phyloP scores from a whole-genome alignment of 257 asterid species.

The Solanum verrucosum region DNA sequence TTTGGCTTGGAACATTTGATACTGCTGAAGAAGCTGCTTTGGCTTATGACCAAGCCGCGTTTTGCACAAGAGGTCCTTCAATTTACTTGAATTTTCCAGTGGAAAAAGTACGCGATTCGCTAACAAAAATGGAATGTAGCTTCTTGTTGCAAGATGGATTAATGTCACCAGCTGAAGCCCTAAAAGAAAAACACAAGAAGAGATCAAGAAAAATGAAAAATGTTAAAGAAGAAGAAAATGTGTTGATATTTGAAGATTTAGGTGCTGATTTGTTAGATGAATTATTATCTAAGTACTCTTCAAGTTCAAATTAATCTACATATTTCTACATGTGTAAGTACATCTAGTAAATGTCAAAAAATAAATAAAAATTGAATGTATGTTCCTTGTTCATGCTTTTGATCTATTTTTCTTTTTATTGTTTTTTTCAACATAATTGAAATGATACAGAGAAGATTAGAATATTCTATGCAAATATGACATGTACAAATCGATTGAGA shows the following conservation, averaged over 20 bases:
- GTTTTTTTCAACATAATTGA: background rate
- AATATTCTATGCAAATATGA: background rate
- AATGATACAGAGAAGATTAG: background rate
- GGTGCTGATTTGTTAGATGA: slow-evolving; percentile 7
- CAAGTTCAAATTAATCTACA: background rate
- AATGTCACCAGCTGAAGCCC: background rate
- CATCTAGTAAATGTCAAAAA: background rate
- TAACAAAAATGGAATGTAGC: background rate
- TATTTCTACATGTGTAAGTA: background rate
- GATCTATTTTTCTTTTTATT: background rate
- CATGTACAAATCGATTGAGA: background rate
- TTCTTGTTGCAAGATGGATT: background rate
- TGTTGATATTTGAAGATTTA: slow-evolving; percentile 1
- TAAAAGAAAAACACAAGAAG: slow-evolving; percentile 7
- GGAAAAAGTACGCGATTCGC: slow-evolving; percentile 1
- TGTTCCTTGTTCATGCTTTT: background rate
- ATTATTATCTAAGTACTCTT: slow-evolving; percentile 1
- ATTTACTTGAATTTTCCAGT: background rate
- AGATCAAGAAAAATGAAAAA: background rate
- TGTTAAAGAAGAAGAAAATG: slow-evolving; percentile 1
- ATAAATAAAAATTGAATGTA: background rate
- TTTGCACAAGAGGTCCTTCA: background rate
- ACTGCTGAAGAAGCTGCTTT: slow-evolving; percentile 6
- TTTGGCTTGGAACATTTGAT: slow-evolving; percentile 10
- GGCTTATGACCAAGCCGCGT: slow-evolving; percentile 11